Conservation (phyloP, 331 rosid species). For the Ulmus americana region DNA sequence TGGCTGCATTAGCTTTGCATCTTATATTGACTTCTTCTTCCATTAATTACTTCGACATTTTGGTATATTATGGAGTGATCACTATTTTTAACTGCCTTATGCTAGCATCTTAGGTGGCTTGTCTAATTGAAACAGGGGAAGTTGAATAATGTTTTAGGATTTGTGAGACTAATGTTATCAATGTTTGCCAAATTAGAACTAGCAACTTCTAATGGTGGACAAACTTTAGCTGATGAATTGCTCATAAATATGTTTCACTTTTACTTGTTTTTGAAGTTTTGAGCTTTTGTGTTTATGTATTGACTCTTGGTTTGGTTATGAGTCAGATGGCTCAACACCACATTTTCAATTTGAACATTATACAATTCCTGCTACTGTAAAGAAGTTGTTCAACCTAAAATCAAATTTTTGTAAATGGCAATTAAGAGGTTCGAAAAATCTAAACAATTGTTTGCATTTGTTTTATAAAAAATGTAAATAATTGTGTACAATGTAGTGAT, state of each 20-base stretch:
- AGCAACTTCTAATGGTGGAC: neutral
- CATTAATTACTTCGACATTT: neutral
- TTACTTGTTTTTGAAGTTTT: conserved; percentile 1
- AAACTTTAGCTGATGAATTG: neutral
- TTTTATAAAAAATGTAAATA: too few species aligned
- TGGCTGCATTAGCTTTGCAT: neutral
- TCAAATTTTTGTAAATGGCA: too few species aligned
- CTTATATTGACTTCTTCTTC: neutral
- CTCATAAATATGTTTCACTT: neutral
- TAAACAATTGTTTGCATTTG: too few species aligned
- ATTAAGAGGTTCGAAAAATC: too few species aligned
- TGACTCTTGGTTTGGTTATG: conserved; percentile 27
- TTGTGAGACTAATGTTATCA: neutral
- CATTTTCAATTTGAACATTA: conserved; percentile 79
- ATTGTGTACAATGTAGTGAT: too few species aligned
- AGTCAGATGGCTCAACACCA: conserved; percentile 72
- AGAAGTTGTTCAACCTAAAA: conserved; percentile 67
- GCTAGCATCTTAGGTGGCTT: neutral
- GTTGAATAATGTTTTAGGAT: neutral
- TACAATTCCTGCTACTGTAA: conserved; percentile 81
- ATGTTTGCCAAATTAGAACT: neutral
- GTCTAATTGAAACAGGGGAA: neutral
- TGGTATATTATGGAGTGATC: neutral
- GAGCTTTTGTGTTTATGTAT: neutral
- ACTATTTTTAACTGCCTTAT: neutral